phyloP scores from a whole-genome alignment of 1,284 basidiomycete species.

The Moesziomyces sp. region DNA sequence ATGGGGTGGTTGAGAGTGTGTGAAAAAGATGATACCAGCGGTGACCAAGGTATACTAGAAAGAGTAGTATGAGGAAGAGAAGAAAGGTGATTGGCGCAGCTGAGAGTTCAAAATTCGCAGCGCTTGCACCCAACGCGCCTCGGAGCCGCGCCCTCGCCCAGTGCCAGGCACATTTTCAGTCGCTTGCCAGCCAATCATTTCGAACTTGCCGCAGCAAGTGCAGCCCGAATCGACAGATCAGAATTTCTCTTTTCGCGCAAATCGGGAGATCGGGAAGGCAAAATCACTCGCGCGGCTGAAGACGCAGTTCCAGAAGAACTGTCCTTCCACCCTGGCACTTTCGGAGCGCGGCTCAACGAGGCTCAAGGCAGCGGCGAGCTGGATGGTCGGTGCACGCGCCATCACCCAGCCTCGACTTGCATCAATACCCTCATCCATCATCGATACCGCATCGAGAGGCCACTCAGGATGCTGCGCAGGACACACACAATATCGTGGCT shows the following conservation, averaged over 20 bases:
- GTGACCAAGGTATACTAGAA: constrained; percentile 69
- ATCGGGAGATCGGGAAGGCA: constrained; percentile 7
- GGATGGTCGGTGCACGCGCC: constrained; percentile 31
- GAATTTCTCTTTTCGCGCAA: neutral
- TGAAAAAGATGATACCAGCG: constrained; percentile 69
- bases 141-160: constrained; percentile 20
- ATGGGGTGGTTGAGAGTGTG: constrained; percentile 68
- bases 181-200: constrained; percentile 12
- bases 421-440: neutral
- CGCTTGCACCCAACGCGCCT: neutral
- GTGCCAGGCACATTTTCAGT: neutral
- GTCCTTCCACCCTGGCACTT: constrained; percentile 24
- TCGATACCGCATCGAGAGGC: neutral
- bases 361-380: neutral
- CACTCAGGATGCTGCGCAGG: neutral
- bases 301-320: constrained; percentile 4
- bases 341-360: too few species aligned
- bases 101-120: constrained; percentile 16
- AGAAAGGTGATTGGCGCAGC: constrained; percentile 18
- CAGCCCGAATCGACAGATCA: neutral
- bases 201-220: constrained; percentile 48
- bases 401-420: constrained; percentile 3
- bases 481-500: constrained; percentile 31
- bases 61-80: constrained; percentile 42
- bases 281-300: constrained; percentile 7